Conservation (phyloP, 139 green algal species). For the Closterium sp. region DNA sequence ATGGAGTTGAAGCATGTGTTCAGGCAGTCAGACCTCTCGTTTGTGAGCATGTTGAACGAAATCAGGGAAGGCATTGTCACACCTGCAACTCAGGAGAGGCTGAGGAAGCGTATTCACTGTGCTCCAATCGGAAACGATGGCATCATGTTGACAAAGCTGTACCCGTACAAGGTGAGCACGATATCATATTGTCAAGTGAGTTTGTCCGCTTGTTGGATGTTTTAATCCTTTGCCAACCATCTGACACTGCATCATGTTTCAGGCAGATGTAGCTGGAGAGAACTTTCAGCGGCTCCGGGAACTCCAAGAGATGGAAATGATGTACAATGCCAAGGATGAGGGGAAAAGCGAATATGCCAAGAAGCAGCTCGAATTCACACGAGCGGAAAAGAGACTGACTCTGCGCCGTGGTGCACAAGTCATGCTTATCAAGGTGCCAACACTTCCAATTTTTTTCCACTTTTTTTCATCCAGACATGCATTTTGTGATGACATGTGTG, state of each 20-base stretch:
- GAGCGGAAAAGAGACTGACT: background rate
- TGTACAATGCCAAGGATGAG: slow-evolving; percentile 18
- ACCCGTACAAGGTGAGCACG: slow-evolving; percentile 35
- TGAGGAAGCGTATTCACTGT: background rate
- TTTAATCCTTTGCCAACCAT: background rate
- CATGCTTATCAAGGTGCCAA: slow-evolving; percentile 39
- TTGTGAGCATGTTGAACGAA: slow-evolving; percentile 63
- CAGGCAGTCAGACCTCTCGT: slow-evolving; percentile 61
- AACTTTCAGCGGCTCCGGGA: slow-evolving; percentile 10
- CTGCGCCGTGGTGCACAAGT: slow-evolving; percentile 23
- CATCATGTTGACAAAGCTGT: slow-evolving; percentile 13
- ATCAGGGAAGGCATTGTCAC: slow-evolving; percentile 52
- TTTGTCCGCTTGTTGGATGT: background rate
- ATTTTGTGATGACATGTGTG: background rate
- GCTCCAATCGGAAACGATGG: slow-evolving; percentile 19
- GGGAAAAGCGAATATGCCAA: slow-evolving; percentile 7
- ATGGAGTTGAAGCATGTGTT: slow-evolving; percentile 64
- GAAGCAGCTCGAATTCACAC: slow-evolving; percentile 19
- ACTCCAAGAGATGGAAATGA: background rate
- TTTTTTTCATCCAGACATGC: background rate
- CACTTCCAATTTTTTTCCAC: background rate
- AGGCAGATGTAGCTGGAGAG: slow-evolving; percentile 36
- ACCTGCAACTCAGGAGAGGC: background rate
- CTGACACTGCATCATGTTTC: background rate
- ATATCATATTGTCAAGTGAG: background rate